A percentile compares a stretch with the other conserved stretches of the same genome.
These are phyloP conservation scores for Trametes gibbosa DNA, from an alignment of 768 basidiomycete genomes.

Conservation along the genomic window DNA sequence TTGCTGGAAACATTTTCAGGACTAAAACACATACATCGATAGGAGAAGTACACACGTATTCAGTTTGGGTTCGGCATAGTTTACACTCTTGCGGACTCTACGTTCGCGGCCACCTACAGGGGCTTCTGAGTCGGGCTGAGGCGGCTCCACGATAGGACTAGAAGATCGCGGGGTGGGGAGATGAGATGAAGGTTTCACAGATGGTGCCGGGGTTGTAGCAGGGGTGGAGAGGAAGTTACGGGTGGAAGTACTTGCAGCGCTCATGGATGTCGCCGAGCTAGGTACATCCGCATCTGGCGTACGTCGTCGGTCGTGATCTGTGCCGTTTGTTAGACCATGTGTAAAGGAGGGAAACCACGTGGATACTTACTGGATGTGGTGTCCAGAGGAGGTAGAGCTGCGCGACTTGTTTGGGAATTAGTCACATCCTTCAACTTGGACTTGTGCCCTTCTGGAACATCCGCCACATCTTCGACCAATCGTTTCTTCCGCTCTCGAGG, in stretches of 20 bases:
- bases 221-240: conserved; percentile 44
- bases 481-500: conserved; percentile 41
- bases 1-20: conserved; percentile 46
- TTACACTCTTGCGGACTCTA: conserved; percentile 73
- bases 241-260: conserved; percentile 30
- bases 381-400: conserved; percentile 36
- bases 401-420: conserved; percentile 47
- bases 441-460: conserved; percentile 38
- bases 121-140: conserved; percentile 34
- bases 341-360: background rate
- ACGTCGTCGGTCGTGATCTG: conserved; percentile 37
- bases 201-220: conserved; percentile 39
- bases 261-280: conserved; percentile 35
- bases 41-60: conserved; percentile 61
- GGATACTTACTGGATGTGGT: conserved; percentile 35
- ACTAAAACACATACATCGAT: background rate
- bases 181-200: conserved; percentile 32
- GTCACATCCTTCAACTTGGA: conserved; percentile 64
- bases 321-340: conserved; percentile 16
- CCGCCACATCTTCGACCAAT: conserved; percentile 34
- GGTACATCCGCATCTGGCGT: conserved; percentile 37
- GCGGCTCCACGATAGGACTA: conserved; percentile 38
- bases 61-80: conserved; percentile 85
- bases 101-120: conserved; percentile 45
- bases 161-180: conserved; percentile 53